phyloP scores from a whole-genome alignment of 2,329 filamentous ascomycete genomes.

The Periconia sp. region DNA sequence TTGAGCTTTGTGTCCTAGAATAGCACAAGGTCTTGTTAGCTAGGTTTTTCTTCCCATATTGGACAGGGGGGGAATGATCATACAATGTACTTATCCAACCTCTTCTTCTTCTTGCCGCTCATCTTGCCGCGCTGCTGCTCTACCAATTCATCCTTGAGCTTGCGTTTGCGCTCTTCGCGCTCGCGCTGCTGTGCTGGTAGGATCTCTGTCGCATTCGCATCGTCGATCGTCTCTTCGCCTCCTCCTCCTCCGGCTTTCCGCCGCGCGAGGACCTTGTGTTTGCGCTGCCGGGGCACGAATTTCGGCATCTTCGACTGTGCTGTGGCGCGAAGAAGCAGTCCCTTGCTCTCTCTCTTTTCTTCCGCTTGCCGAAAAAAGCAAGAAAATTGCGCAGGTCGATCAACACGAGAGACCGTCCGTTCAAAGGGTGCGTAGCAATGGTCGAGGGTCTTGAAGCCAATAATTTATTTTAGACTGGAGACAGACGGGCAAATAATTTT shows the following conservation, averaged over 20 bases:
- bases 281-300: conserved; percentile 57
- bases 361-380: too few relatives aligned
- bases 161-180: conserved; percentile 55
- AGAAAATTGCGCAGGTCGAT: too few relatives aligned
- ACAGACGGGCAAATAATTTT: conserved; percentile 26
- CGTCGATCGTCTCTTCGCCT: conserved; percentile 43
- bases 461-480: too few relatives aligned
- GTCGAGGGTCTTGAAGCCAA: too few relatives aligned
- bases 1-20: conserved; percentile 79
- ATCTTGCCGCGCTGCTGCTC: conserved; percentile 58
- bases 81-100: conserved; percentile 68
- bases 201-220: conserved; percentile 58
- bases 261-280: conserved; percentile 66
- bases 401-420: too few relatives aligned
- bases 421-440: too few relatives aligned
- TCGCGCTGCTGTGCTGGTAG: conserved; percentile 54
- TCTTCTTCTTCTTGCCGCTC: conserved; percentile 66
- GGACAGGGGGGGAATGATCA: conserved; percentile 30
- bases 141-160: conserved; percentile 57
- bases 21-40: background rate
- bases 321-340: too few relatives aligned
- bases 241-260: conserved; percentile 49
- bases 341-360: too few relatives aligned
- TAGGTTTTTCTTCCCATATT: too few relatives aligned
- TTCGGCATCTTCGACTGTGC: too few relatives aligned